Evolutionary conservation across 2,329 filamentous ascomycete species (phyloP), one percentile per base, ranked within the genome.

Genomic region (Hymenoscyphus fraxineus): DNA sequence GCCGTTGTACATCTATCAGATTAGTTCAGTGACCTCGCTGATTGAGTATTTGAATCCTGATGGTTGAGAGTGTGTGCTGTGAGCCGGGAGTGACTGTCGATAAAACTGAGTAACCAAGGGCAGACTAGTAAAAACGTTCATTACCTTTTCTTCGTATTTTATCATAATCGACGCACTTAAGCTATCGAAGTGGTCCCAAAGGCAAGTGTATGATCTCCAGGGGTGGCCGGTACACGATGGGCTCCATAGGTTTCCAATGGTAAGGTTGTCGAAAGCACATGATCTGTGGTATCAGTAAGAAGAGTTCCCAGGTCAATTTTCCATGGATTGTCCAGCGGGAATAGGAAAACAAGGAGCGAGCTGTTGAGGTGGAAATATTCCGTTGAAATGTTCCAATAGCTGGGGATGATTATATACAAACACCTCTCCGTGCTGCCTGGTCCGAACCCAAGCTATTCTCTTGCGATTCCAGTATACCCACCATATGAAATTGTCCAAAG

Each of bases 371-470:
- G 63, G 51, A 31, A 66, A 62, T 59, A 59, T 60, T 68, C 66
- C 66, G 60, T 64, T 69, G 63, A 47, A 44, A 59, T 60, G 32
- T 47, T 65, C 61, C 63, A 62, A 35, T 62, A 60, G 61, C 40
- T 63, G 60, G 62, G 60, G 65, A 51, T 12, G 62, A 62, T 66
- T 69, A 71, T 68, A 64, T 70, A 71, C 68, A 71, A 67, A 58
- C 59, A 61, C 64, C 51, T 59, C 60, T 57, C 63, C 64, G 63
- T 69, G 66, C 70, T 70, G 69, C 70, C 68, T 70, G 70, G 68
- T 61, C 63, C 64, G 57, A 64, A 63, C 60, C 63, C 67, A 63
- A 65, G 62, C 66, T 61, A 65, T 57, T 65, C 63, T 60, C 58
- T 59, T 41, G 51, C 39, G 54, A 62, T 65, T 67, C 65, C 65